Evolutionary conservation across 2,329 filamentous ascomycete species (phyloP), one percentile per base, ranked within the genome.

Genomic region (Colletotrichum salicis): DNA sequence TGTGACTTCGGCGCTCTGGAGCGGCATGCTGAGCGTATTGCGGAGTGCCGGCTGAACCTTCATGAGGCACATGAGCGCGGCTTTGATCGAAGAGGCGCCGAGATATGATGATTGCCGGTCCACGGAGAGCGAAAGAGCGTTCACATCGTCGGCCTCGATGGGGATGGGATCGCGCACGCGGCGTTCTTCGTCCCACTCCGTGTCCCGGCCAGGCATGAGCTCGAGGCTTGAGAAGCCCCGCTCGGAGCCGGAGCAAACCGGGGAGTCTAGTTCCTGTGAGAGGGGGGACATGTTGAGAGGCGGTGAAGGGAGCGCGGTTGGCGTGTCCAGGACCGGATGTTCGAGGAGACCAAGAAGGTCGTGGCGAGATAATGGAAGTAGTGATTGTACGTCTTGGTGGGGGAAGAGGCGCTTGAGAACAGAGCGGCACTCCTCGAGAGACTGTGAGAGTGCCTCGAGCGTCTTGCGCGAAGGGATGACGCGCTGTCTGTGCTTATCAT

Each of bases 391-490:
- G 72, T 87, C 88, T 74, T 86, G 86, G 75, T 82, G 85, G 29
- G 91, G 91, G 78, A 90, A 93, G 10, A 93, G 82, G 62, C 87
- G 86, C 76, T 89, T 89, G 41, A 92, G 81, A 37, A 92, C 87
- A 2, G 84, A 87, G 24, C 89, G 87, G 77, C 91, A 92, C 78
- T 93, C 91, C 76, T 91, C 92, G 79, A 91, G 79, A 27, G 86
- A 89, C 67, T 91, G 90, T 56, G 91, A 91, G 24, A 91, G 80
- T 51, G 90, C 88, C 77, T 92, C 90, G 56, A 90, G 85, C 6
- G 89, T 90, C 92, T 94, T 95, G 81, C 92, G 89, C 10, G 93
- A 95, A 0, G 93, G 93, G 70, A 94, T 91, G 11, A 94, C 90
- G 72, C 92, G 86, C 80, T 94, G 92, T 19, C 93, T 88, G 74